Conservation (phyloP, 2,329 filamentous ascomycete species). For the Neofusicoccum parvum region DNA sequence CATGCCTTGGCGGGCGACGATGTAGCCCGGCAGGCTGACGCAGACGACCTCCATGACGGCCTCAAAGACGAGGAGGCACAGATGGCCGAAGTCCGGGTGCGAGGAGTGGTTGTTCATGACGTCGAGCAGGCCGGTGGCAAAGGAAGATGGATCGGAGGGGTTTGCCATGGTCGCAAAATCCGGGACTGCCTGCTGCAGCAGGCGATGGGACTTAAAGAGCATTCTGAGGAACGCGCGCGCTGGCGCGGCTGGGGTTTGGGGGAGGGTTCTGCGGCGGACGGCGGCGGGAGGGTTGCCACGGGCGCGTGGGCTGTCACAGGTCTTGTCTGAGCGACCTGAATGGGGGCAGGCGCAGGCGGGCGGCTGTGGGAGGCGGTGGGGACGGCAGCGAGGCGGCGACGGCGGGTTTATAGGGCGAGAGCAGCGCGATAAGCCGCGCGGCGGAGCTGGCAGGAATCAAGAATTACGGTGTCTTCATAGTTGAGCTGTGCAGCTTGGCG, state of each 20-base stretch:
- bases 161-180: conserved; percentile 38
- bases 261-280: conserved; percentile 37
- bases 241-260: conserved; percentile 44
- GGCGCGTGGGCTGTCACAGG: neutral
- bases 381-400: neutral
- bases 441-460: neutral
- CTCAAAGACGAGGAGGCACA: conserved; percentile 85
- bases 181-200: conserved; percentile 23
- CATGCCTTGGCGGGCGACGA: conserved; percentile 85
- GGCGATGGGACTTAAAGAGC: conserved; percentile 7
- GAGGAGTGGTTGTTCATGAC: conserved; percentile 42
- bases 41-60: conserved; percentile 94
- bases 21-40: conserved; percentile 90
- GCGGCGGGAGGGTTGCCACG: neutral
- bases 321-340: neutral
- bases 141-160: conserved; percentile 21
- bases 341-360: neutral
- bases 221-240: conserved; percentile 36
- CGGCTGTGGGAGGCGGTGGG: neutral
- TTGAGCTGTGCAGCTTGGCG: conserved; percentile 10
- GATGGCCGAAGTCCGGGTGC: conserved; percentile 68
- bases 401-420: conserved; percentile 6
- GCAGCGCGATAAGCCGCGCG: neutral
- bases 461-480: conserved; percentile 1
- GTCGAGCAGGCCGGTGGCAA: conserved; percentile 33